Percentiles rank a stretch among this genome's conserved stretches.
Evolutionary conservation across 2,329 filamentous ascomycete genomes (phyloP).

Genomic region (Phaeosphaeriaceae sp.): DNA sequence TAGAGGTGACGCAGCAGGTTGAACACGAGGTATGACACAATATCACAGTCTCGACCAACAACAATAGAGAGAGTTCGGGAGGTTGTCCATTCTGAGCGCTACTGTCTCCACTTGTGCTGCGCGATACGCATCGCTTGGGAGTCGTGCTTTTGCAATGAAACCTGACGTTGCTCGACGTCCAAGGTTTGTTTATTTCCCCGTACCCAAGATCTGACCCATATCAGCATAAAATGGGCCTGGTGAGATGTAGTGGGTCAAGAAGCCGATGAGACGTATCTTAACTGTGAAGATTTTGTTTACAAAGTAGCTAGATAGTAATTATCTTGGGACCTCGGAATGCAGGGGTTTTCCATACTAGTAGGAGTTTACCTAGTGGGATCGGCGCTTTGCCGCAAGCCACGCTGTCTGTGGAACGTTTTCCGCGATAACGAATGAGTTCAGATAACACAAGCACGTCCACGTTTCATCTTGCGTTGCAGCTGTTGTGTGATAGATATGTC

Average conservation of each 20-base stretch:
- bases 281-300: no score
- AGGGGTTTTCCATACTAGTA: slow-evolving; percentile 11
- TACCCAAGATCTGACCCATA: slow-evolving; percentile 8
- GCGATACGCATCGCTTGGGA: slow-evolving; percentile 11
- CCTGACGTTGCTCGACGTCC: no score
- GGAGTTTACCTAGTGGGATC: slow-evolving; percentile 16
- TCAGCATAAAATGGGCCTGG: slow-evolving; percentile 17
- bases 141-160: neutral
- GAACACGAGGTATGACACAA: slow-evolving; percentile 14
- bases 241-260: slow-evolving; percentile 14
- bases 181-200: neutral
- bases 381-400: slow-evolving; percentile 11
- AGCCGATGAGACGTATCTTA: no score
- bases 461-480: no score
- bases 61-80: slow-evolving; percentile 7
- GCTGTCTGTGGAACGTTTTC: slow-evolving; percentile 13
- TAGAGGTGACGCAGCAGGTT: neutral
- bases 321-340: no score
- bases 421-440: slow-evolving; percentile 11
- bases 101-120: slow-evolving; percentile 4
- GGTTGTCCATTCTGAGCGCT: slow-evolving; percentile 4
- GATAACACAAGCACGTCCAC: neutral
- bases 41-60: slow-evolving; percentile 7
- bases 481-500: no score
- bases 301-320: no score